A percentile compares a stretch with the other conserved stretches of the same genome.
phyloP scores from a whole-genome alignment of 2,329 filamentous ascomycete genomes.

The Fusarium setosum region DNA sequence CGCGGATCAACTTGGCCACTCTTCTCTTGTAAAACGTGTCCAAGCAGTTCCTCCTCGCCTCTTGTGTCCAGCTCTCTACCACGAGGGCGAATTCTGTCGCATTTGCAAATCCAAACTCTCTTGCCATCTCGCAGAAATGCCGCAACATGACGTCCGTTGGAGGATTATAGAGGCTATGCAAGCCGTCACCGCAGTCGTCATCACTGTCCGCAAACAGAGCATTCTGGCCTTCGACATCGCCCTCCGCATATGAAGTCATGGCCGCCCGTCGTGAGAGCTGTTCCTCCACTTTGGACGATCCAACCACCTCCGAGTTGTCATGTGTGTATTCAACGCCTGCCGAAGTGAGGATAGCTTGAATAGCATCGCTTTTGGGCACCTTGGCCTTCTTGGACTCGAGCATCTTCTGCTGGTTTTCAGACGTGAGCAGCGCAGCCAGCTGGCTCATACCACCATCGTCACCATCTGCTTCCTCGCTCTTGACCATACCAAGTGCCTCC shows the following conservation, averaged over 20 bases:
- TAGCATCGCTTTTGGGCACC: conserved; percentile 72
- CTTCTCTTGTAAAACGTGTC: conserved; percentile 83
- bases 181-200: conserved; percentile 44
- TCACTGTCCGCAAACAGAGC: conserved; percentile 69
- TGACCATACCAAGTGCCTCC: conserved; percentile 55
- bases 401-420: conserved; percentile 57
- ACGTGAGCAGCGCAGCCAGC: conserved; percentile 67
- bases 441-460: conserved; percentile 78
- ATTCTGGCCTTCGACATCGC: conserved; percentile 61
- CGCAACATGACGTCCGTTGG: conserved; percentile 78
- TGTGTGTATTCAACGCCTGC: conserved; percentile 96
- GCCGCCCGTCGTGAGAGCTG: conserved; percentile 82
- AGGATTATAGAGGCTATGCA: conserved; percentile 71
- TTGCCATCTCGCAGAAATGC: conserved; percentile 93
- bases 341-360: conserved; percentile 88
- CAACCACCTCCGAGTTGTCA: conserved; percentile 95
- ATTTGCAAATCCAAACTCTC: conserved; percentile 78
- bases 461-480: conserved; percentile 62
- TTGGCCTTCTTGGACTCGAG: conserved; percentile 49
- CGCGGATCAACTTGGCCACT: conserved; percentile 60
- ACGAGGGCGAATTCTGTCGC: conserved; percentile 88
- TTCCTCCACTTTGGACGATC: conserved; percentile 91
- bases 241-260: conserved; percentile 60
- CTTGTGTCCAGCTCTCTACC: conserved; percentile 91
- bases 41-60: conserved; percentile 80